Base-by-base conservation (phyloP, 176 grass and related monocot genomes). In the Carex myosuroides region DNA sequence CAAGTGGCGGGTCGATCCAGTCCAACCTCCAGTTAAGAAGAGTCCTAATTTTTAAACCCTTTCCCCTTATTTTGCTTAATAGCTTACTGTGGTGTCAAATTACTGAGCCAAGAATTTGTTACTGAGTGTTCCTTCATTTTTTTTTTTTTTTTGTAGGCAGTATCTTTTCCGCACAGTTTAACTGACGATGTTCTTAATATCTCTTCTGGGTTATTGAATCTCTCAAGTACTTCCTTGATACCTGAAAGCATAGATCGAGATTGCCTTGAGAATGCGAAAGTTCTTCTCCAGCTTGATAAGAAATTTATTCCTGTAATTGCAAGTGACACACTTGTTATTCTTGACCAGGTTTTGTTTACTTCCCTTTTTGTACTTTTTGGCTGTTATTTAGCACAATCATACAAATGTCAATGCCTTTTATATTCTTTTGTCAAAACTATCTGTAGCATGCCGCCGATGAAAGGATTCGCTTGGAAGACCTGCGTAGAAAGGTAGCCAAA, bases 301-400 rank as follows among this genome's bases (percentile, higher is more conserved):
- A 98, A 98, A 91, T 98, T 93, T 87, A 98, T 98, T 90, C 95
- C 95, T 3, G 85, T 94, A 44, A 72, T 98, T 79, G 94, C 95
- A 63, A 86, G 86, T 79, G 82, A 90, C 88, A 93, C 53, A 29
- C 84, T 98, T 70, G 64, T 98, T 58, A 90, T 98, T 82, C 86
- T 98, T 70, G 92, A 94, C 71, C 92, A 94, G 89, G 92, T 94
- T 81, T 84, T 13, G 12, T 53, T 63, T 83, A 65, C 46, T 78
- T 29, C 5, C 42, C 18, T 58, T 85, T 75, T 20, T 73, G 18
- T 37, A 58, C 18, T 41, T 83, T 83, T 32, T 58, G 33, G 70
- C 22, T 70, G 37, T 63, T 64, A 64, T 24, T 83, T 85, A 21
- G 21, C 14, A 20, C 16, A 32, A 41, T 42, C 4, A 30, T 29